Evolutionary conservation across 495 filamentous ascomycete species (phyloP).

Genomic region (Jackrogersella multiformis): DNA sequence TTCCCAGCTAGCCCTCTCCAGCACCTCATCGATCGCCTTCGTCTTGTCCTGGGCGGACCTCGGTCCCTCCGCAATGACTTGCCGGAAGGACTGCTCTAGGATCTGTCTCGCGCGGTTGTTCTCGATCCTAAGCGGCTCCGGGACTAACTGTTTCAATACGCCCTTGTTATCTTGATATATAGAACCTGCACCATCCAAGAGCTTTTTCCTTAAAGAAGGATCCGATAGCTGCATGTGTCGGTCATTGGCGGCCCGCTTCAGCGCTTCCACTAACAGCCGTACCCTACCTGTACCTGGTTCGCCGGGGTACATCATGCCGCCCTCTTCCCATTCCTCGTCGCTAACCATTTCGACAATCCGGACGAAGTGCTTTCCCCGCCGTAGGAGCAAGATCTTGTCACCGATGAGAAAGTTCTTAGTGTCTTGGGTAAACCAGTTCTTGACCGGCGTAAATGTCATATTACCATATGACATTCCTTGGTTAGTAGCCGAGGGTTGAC

Average conservation of each 20-base stretch:
- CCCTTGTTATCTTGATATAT: slow-evolving; percentile 44
- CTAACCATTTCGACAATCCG: slow-evolving; percentile 74
- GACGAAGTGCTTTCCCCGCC: slow-evolving; percentile 83
- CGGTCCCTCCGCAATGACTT: background rate
- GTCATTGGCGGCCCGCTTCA: slow-evolving; percentile 32
- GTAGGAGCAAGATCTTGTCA: slow-evolving; percentile 70
- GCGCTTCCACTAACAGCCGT: slow-evolving; percentile 42
- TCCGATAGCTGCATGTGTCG: too few species aligned
- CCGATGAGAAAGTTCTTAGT: slow-evolving; percentile 71
- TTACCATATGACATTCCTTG: slow-evolving; percentile 62
- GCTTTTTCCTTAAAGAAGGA: slow-evolving; percentile 27
- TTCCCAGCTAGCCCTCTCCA: background rate
- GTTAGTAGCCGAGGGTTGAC: slow-evolving; percentile 45
- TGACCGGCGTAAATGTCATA: slow-evolving; percentile 70
- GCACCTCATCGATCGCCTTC: slow-evolving; percentile 30
- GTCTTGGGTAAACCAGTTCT: slow-evolving; percentile 64
- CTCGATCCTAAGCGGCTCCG: background rate
- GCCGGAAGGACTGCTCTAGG: background rate
- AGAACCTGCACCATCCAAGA: slow-evolving; percentile 12
- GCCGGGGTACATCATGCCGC: slow-evolving; percentile 57
- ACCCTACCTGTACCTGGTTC: slow-evolving; percentile 51
- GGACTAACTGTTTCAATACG: background rate
- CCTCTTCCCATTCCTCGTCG: slow-evolving; percentile 70
- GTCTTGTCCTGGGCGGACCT: slow-evolving; percentile 23
- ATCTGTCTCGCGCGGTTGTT: slow-evolving; percentile 5